Evolutionary conservation across 2,329 filamentous ascomycete genomes (phyloP), one percentile per base, ranked within the genome.

Genomic region (Trichoderma cornu-damae): DNA sequence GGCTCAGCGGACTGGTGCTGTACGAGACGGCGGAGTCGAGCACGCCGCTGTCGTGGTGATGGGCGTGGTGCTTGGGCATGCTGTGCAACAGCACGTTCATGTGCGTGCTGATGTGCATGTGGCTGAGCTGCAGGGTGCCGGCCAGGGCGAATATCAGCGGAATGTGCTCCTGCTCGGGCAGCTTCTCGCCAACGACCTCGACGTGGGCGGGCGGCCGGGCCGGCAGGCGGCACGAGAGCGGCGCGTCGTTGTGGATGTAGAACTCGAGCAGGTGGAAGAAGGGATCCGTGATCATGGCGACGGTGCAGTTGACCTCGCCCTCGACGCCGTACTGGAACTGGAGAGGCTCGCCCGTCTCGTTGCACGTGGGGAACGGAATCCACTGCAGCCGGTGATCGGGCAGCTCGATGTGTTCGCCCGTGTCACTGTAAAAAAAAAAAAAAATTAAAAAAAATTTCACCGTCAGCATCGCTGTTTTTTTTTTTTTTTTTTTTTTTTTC

Each of bases 231-330:
- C 94, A 99, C 55, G 90, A 86, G 49, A 97, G 80, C 8, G 94
- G 94, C 16, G 91, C 92, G 74, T 99, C 94, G 76, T 88, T 91
- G 79, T 97, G 94, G 71, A 97, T 87, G 80, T 97, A 97, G 80
- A 96, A 97, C 76, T 97, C 89, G 76, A 93, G 86, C 51, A 93
- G 82, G 74, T 94, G 89, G 79, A 90, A 94, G 79, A 92, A 87
- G 38, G 87, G 82, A 70, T 93, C 89, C 66, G 82, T 80, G 66
- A 93, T 79, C 73, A 89, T 81, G 68, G 87, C 78, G 66, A 94
- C 85, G 56, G 89, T 94, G 78, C 89, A 94, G 76, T 93, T 93
- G 64, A 90, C 74, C 70, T 96, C 91, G 74, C 74, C 76, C 69
- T 93, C 89, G 64, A 88, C 75, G 70, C 92, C 92, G 76, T 96